phyloP scores from a whole-genome alignment of 495 filamentous ascomycete genomes.

The Lepidopterella palustris region DNA sequence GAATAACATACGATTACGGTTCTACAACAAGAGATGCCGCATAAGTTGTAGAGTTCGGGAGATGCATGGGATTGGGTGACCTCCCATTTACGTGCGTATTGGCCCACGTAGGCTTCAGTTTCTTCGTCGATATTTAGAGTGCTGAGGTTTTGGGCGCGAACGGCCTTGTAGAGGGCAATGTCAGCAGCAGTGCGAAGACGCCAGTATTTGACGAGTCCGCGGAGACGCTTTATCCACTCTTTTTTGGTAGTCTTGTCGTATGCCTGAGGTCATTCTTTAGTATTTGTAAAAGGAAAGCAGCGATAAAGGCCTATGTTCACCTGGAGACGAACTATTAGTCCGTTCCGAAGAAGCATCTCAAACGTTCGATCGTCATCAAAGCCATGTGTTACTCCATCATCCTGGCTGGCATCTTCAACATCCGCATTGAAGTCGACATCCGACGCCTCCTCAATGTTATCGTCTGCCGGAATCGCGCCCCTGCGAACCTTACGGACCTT shows the following conservation, averaged over 20 bases:
- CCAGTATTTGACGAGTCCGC: slow-evolving; percentile 60
- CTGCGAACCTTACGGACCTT: slow-evolving; percentile 51
- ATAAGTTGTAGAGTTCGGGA: slow-evolving; percentile 63
- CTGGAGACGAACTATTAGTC: slow-evolving; percentile 59
- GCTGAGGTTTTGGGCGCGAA: slow-evolving; percentile 56
- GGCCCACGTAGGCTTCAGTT: slow-evolving; percentile 60
- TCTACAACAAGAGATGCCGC: slow-evolving; percentile 58
- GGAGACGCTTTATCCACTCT: slow-evolving; percentile 60
- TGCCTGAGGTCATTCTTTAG: slow-evolving; percentile 38
- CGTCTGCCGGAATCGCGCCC: slow-evolving; percentile 47
- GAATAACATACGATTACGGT: slow-evolving; percentile 40
- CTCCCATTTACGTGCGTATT: slow-evolving; percentile 69
- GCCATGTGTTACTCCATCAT: slow-evolving; percentile 48
- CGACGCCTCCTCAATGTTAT: slow-evolving; percentile 40
- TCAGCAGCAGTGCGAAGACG: slow-evolving; percentile 52
- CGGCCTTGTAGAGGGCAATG: slow-evolving; percentile 48
- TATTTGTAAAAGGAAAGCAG: neutral
- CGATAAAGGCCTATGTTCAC: slow-evolving; percentile 6
- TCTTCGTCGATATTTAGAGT: slow-evolving; percentile 63
- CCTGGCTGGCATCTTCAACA: slow-evolving; percentile 40
- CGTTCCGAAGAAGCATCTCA: slow-evolving; percentile 58
- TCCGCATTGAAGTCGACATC: slow-evolving; percentile 44
- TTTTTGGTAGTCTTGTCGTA: slow-evolving; percentile 51
- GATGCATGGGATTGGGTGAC: slow-evolving; percentile 60
- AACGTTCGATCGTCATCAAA: slow-evolving; percentile 57